Percentiles rank a stretch among this genome's conserved stretches.
Conservation (phyloP, 805 yeast species). For the Yarrowia divulgata region DNA sequence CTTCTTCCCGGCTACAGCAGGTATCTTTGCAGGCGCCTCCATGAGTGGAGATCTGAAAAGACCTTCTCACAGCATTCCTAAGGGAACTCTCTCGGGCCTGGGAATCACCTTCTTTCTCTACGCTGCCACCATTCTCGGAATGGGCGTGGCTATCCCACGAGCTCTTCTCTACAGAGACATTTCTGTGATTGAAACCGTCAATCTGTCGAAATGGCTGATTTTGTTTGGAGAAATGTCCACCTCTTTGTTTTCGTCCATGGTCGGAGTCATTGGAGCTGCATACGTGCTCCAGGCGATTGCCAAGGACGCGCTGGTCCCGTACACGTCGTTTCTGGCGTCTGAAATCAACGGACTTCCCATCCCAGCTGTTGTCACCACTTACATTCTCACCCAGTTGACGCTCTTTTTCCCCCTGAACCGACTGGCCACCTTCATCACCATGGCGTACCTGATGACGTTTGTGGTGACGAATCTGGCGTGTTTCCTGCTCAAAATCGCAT, state of each 20-base stretch:
- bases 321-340: conserved; percentile 64
- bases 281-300: conserved; percentile 90
- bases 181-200: conserved; percentile 84
- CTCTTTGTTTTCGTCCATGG: conserved; percentile 88
- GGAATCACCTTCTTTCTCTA: conserved; percentile 78
- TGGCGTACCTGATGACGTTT: conserved; percentile 97
- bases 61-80: conserved; percentile 90
- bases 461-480: conserved; percentile 95
- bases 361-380: conserved; percentile 73
- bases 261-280: conserved; percentile 96
- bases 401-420: conserved; percentile 89
- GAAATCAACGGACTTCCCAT: conserved; percentile 60
- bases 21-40: conserved; percentile 97
- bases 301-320: conserved; percentile 86
- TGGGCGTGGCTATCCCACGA: conserved; percentile 84
- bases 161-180: conserved; percentile 77
- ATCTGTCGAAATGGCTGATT: conserved; percentile 69
- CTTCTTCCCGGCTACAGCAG: conserved; percentile 98
- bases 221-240: conserved; percentile 92
- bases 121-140: conserved; percentile 76
- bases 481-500: conserved; percentile 80
- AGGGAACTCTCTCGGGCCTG: conserved; percentile 90
- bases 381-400: conserved; percentile 83
- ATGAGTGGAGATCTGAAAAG: conserved; percentile 93
- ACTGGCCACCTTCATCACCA: conserved; percentile 92